Conservation (phyloP, 192 early-diverging fungal species). For the Diversispora epigaea region DNA sequence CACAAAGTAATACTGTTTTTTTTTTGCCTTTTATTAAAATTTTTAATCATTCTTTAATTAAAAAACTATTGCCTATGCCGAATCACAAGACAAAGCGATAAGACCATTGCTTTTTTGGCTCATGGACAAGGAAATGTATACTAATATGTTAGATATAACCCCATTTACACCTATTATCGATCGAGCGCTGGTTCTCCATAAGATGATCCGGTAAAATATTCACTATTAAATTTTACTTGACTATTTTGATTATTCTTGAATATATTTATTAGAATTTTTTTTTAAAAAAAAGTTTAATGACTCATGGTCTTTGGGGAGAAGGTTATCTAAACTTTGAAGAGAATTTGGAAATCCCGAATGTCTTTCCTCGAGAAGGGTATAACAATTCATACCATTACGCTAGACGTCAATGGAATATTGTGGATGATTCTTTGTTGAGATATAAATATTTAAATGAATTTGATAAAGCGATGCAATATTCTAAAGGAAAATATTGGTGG, state of each 20-base stretch:
- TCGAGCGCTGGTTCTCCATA: no score
- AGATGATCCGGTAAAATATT: no score
- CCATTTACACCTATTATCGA: no score
- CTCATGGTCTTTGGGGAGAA: slow-evolving; percentile 88
- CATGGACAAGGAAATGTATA: slow-evolving; percentile 99
- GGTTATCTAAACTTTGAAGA: slow-evolving; percentile 95
- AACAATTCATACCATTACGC: slow-evolving; percentile 88
- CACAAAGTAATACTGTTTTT: slow-evolving; percentile 58
- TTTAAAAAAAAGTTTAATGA: no score
- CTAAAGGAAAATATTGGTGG: slow-evolving; percentile 71
- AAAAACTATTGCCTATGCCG: slow-evolving; percentile 92
- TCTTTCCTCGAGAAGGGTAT: slow-evolving; percentile 92
- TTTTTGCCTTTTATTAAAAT: background rate
- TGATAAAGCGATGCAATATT: slow-evolving; percentile 79
- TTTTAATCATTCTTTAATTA: slow-evolving; percentile 77
- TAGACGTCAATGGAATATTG: no score
- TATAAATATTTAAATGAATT: slow-evolving; percentile 90
- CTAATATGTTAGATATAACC: no score
- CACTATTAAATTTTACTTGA: no score
- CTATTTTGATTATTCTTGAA: no score
- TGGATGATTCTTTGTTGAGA: no score
- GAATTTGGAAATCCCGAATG: slow-evolving; percentile 99
- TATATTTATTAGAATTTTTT: no score
- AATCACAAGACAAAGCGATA: slow-evolving; percentile 99
- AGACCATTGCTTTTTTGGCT: slow-evolving; percentile 98